These are phyloP conservation scores for Xerocomellus dryophilus DNA, from an alignment of 768 basidiomycete species.

Conservation along the genomic window DNA sequence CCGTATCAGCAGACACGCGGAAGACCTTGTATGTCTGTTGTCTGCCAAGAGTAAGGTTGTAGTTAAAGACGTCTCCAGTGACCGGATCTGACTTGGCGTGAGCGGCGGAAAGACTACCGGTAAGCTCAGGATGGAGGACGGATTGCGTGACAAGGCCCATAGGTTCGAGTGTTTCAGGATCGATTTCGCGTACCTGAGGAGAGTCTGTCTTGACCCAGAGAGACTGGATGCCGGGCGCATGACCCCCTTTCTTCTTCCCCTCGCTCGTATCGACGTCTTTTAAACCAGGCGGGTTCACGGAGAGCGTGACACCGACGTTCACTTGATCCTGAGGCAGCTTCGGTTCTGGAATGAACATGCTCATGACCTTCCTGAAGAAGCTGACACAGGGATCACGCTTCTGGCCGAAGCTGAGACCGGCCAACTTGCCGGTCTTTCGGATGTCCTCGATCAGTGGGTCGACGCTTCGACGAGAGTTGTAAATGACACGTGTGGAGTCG, in stretches of 20 bases:
- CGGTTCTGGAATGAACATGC: conserved; percentile 25
- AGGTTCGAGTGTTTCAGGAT: conserved; percentile 38
- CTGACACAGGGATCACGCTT: conserved; percentile 32
- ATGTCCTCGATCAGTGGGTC: conserved; percentile 30
- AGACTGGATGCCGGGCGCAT: conserved; percentile 25
- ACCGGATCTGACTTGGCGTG: conserved; percentile 37
- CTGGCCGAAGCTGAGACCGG: conserved; percentile 26
- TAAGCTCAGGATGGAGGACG: conserved; percentile 32
- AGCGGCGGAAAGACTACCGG: conserved; percentile 34
- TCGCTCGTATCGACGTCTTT: conserved; percentile 21
- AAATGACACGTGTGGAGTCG: conserved; percentile 27
- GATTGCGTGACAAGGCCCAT: conserved; percentile 29
- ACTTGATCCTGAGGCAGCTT: background rate
- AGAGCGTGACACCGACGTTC: conserved; percentile 31
- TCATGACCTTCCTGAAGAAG: conserved; percentile 33
- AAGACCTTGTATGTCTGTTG: conserved; percentile 34
- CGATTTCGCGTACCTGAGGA: conserved; percentile 29
- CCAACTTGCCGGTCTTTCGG: conserved; percentile 22
- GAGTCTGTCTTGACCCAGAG: conserved; percentile 35
- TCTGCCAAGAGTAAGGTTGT: conserved; percentile 30
- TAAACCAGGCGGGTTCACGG: conserved; percentile 30
- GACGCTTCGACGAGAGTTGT: conserved; percentile 33
- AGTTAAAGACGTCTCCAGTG: conserved; percentile 39
- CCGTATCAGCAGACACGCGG: conserved; percentile 31
- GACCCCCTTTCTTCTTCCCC: conserved; percentile 20